Base-by-base conservation (phyloP, 352 stramenopile species). In the Globisporangium nodosum region DNA sequence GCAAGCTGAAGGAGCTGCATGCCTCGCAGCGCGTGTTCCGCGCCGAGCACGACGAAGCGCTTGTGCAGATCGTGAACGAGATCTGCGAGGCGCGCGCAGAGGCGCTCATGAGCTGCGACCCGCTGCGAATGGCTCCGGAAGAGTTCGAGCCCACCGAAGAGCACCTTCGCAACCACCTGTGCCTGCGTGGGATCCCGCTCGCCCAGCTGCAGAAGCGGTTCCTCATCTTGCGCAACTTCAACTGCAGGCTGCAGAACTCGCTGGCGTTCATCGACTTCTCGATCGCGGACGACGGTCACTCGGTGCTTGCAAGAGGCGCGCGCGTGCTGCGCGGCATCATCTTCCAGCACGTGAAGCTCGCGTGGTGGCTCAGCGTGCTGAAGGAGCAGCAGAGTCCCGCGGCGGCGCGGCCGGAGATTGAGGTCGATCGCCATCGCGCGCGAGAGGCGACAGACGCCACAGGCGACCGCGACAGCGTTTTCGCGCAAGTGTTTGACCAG, bases 261-360 rank as follows among this genome's bases (percentile, higher is more conserved):
- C 66, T 96, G 3, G 85, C 82, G 48, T 92, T 93, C 45, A 88
- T 96, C 45, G 86, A 96, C 56, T 85, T 94, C 33, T 88, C 83
- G 7, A 71, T 84, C 3, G 51, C 37, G 9, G 43, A 61, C n/a
- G 76, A 91, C 16, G 67, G 81, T 0, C 68, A 66, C 4, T 93
- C 84, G 4, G 46, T 92, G 46, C 63, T 96, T 4, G 84, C 80
- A 1, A 71, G 74, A 27, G 85, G 81, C 1, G 62, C 71, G n/a
- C 74, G 81, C 8, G 52, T 52, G 27, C 68, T 95, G 49, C 83
- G 85, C 0, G 85, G 86, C 1, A 57, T 88, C 5, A 73, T 96
- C 11, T 96, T 96, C 60, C 86, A 96, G 65, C 78, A 91, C 31
- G 85, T 96, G 30, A 96, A 96, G 55, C 77, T 96, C 43, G 81